Evolutionary conservation across 306 rosid genomes (phyloP).

Genomic region (Macrotyloma uniflorum): DNA sequence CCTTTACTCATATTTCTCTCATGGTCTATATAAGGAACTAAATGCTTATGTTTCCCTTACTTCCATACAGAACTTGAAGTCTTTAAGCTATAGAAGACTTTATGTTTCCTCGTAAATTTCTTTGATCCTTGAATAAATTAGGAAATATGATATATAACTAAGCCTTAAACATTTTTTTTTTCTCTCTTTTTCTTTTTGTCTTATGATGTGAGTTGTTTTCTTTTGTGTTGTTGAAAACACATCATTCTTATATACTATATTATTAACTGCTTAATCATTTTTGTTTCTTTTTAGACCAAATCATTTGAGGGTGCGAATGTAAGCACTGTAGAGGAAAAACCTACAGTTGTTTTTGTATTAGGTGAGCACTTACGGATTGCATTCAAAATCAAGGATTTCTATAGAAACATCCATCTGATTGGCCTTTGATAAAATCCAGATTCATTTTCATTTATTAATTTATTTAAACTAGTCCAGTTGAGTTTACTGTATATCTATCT

Average conservation of each 20-base stretch:
- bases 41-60: not conserved
- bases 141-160: not conserved
- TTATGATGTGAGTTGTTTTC: not conserved
- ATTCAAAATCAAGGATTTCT: conserved; percentile 23
- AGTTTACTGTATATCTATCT: not conserved
- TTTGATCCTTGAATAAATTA: not conserved
- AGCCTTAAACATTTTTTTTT: not conserved
- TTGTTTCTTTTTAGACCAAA: not conserved
- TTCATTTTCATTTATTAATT: not conserved
- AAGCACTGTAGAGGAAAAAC: conserved; percentile 62
- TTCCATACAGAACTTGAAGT: conserved; percentile 7
- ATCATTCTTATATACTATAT: not conserved
- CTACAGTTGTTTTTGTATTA: conserved; percentile 89
- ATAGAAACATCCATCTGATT: conserved; percentile 3
- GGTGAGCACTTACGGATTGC: conserved; percentile 55
- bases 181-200: not conserved
- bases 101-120: not conserved
- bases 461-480: not conserved
- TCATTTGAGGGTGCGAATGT: conserved; percentile 59
- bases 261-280: not conserved
- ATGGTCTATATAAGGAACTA: not conserved
- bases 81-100: not conserved
- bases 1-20: not conserved
- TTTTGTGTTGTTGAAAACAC: not conserved
- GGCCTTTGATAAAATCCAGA: not conserved